These are phyloP conservation scores for Euphorbia corollata DNA, from an alignment of 441 rosid genomes.

Conservation along the genomic window DNA sequence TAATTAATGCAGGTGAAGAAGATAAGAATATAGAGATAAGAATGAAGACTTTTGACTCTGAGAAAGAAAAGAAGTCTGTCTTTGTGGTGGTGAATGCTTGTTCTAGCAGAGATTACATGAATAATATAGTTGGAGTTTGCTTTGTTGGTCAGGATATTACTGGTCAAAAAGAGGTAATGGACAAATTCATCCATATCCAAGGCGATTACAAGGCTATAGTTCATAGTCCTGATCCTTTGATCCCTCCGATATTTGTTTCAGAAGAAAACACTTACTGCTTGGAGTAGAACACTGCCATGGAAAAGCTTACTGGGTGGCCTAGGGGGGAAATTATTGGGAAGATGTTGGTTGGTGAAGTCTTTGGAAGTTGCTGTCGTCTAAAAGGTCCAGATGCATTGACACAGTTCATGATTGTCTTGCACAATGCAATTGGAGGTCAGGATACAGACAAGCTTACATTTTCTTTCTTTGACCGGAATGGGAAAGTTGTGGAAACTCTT, in stretches of 20 bases:
- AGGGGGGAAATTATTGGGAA: slow-evolving; percentile 67
- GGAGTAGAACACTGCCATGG: slow-evolving; percentile 97
- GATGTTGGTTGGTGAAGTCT: slow-evolving; percentile 79
- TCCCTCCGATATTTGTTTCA: slow-evolving; percentile 88
- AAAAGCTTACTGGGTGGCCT: slow-evolving; percentile 76
- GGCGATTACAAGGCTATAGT: slow-evolving; percentile 90
- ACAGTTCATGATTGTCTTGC: slow-evolving; percentile 80
- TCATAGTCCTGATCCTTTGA: slow-evolving; percentile 86
- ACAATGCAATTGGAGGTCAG: slow-evolving; percentile 75
- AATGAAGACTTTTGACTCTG: slow-evolving; percentile 63
- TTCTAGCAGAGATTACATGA: slow-evolving; percentile 75
- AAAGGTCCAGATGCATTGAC: slow-evolving; percentile 84
- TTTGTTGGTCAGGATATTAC: slow-evolving; percentile 92
- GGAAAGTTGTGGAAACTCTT: slow-evolving; percentile 66
- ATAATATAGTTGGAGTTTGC: slow-evolving; percentile 84
- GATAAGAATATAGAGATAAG: slow-evolving; percentile 85
- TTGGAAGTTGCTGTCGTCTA: slow-evolving; percentile 75
- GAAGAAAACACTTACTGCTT: slow-evolving; percentile 81
- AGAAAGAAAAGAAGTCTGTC: slow-evolving; percentile 51
- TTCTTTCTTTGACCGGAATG: slow-evolving; percentile 61
- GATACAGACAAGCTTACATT: slow-evolving; percentile 71
- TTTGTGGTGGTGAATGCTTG: slow-evolving; percentile 87
- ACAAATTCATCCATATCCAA: slow-evolving; percentile 78
- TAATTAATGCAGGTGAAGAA: slow-evolving; percentile 64
- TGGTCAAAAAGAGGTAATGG: slow-evolving; percentile 82